These are phyloP conservation scores for Scutellaria minor DNA, from an alignment of 257 asterid species.

Conservation along the genomic window DNA sequence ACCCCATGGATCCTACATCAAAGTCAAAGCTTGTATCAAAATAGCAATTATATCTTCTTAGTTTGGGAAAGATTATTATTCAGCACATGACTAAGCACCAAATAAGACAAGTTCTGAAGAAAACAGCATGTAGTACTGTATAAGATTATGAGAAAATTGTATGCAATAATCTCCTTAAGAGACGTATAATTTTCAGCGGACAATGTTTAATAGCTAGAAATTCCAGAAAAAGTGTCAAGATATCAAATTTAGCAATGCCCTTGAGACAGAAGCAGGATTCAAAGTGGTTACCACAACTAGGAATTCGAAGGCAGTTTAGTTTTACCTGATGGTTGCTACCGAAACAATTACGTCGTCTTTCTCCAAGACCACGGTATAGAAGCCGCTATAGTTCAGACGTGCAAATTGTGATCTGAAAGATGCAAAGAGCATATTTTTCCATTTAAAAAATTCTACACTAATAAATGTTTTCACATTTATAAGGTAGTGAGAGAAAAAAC, in stretches of 20 bases:
- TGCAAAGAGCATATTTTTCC: slow-evolving; percentile 36
- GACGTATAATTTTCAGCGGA: neutral
- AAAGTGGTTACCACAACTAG: slow-evolving; percentile 12
- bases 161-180: neutral
- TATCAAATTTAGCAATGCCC: slow-evolving; percentile 17
- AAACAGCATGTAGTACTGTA: neutral
- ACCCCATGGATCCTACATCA: slow-evolving; percentile 86
- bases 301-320: neutral
- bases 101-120: slow-evolving; percentile 7
- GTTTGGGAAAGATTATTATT: slow-evolving; percentile 1
- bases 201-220: slow-evolving; percentile 10
- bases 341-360: slow-evolving; percentile 76
- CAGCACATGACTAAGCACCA: neutral
- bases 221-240: neutral
- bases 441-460: slow-evolving; percentile 28
- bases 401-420: slow-evolving; percentile 82
- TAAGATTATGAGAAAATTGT: neutral
- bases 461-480: slow-evolving; percentile 10
- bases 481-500: slow-evolving; percentile 16
- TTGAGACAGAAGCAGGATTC: neutral
- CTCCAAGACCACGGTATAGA: slow-evolving; percentile 84
- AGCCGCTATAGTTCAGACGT: slow-evolving; percentile 84
- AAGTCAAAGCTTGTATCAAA: slow-evolving; percentile 32
- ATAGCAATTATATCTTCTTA: slow-evolving; percentile 14
- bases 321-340: slow-evolving; percentile 93